Percentiles rank a stretch among this genome's conserved stretches.
phyloP scores from a whole-genome alignment of 1,139 yeast species.

The Suhomyces chickasaworum region DNA sequence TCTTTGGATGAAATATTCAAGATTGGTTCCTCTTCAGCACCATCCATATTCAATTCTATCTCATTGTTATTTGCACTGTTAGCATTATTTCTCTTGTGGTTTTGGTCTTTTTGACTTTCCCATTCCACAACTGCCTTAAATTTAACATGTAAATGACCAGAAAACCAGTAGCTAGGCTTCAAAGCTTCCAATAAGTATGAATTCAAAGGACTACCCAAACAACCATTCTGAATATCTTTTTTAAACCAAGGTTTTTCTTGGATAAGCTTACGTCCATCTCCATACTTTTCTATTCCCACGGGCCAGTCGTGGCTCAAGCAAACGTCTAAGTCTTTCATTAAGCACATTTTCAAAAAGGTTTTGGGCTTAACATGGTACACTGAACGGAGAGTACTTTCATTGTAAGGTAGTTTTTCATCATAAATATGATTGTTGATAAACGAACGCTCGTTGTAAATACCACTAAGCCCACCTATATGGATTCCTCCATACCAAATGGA shows the following conservation, averaged over 20 bases:
- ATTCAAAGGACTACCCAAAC: slow-evolving; percentile 78
- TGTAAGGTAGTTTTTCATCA: slow-evolving; percentile 53
- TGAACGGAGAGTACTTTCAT: slow-evolving; percentile 48
- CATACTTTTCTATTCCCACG: slow-evolving; percentile 67
- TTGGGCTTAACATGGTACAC: slow-evolving; percentile 74
- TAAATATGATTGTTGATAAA: slow-evolving; percentile 23
- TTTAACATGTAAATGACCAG: slow-evolving; percentile 85
- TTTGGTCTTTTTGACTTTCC: slow-evolving; percentile 1
- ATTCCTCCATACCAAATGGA: slow-evolving; percentile 74
- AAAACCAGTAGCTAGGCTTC: slow-evolving; percentile 76
- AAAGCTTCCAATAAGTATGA: slow-evolving; percentile 54
- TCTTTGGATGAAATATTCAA: neutral
- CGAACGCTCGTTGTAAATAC: slow-evolving; percentile 63
- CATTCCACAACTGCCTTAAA: slow-evolving; percentile 55
- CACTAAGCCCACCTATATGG: slow-evolving; percentile 80
- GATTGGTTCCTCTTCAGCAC: neutral
- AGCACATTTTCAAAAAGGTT: slow-evolving; percentile 60
- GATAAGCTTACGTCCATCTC: slow-evolving; percentile 54
- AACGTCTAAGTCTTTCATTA: slow-evolving; percentile 45
- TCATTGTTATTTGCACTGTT: slow-evolving; percentile 7
- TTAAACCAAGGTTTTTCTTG: slow-evolving; percentile 66
- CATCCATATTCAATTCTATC: slow-evolving; percentile 15
- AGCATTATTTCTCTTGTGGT: neutral
- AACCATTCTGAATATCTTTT: slow-evolving; percentile 58
- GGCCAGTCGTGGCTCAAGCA: slow-evolving; percentile 96